Conservation (phyloP, 129 eudicot genomes). For the Arctium minus region DNA sequence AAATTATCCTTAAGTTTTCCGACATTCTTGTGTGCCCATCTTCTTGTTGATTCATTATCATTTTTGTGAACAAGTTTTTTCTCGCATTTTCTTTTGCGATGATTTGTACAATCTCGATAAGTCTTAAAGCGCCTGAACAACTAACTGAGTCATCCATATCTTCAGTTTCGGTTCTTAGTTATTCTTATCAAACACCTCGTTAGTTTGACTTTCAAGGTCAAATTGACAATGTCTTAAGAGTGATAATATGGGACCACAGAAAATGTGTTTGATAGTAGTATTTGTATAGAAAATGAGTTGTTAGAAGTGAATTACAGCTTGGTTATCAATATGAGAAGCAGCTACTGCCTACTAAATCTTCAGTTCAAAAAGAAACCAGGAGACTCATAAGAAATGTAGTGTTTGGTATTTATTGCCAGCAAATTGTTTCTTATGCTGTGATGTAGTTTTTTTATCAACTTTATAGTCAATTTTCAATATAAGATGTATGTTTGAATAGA, state of each 20-base stretch:
- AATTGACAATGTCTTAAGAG: not conserved
- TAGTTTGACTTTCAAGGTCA: not conserved
- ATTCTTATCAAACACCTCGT: not conserved
- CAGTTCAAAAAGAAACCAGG: not conserved
- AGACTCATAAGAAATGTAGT: not conserved
- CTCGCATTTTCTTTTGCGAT: not conserved
- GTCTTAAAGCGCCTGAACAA: not conserved
- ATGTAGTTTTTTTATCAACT: not conserved
- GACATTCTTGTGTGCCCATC: not conserved
- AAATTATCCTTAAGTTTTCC: too few species aligned
- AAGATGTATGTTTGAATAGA: constrained; percentile 18
- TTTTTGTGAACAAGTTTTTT: not conserved
- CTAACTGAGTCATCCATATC: not conserved
- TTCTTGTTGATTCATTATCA: not conserved
- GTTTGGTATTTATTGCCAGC: not conserved
- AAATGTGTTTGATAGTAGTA: not conserved
- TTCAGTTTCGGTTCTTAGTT: not conserved
- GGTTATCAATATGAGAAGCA: not conserved
- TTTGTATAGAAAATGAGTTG: not conserved
- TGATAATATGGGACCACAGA: not conserved
- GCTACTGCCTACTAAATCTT: not conserved
- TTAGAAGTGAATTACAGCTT: not conserved
- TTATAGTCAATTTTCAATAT: constrained; percentile 4
- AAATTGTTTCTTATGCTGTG: not conserved
- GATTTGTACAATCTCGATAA: not conserved